Evolutionary conservation across 345 rosid genomes (phyloP).

Genomic region (Erodium maritimum): DNA sequence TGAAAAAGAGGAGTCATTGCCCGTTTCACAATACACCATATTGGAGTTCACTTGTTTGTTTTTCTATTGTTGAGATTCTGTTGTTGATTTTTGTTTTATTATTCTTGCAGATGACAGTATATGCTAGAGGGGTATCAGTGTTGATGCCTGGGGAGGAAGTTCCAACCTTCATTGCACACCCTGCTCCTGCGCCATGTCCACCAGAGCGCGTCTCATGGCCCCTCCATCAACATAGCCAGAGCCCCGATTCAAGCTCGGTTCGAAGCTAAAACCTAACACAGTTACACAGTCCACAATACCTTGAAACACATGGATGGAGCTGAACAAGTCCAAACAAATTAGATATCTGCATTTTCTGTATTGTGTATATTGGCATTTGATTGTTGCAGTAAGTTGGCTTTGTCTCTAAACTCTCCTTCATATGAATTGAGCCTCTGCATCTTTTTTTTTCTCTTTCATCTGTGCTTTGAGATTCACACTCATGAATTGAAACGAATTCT

Average conservation of each 20-base stretch:
- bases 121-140: slow-evolving; percentile 53
- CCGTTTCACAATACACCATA: not conserved
- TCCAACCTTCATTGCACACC: slow-evolving; percentile 67
- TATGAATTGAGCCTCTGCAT: not conserved
- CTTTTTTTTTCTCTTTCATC: not conserved
- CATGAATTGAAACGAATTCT: not conserved
- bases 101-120: slow-evolving; percentile 34
- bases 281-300: too few species aligned
- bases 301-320: not conserved
- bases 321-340: not conserved
- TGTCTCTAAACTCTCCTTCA: not conserved
- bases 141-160: slow-evolving; percentile 68
- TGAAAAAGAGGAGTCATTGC: not conserved
- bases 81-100: not conserved
- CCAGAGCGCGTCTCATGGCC: slow-evolving; percentile 26
- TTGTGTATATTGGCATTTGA: not conserved
- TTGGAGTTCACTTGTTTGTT: not conserved
- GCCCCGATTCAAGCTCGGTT: slow-evolving; percentile 5
- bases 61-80: not conserved
- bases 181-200: slow-evolving; percentile 38
- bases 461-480: not conserved
- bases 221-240: slow-evolving; percentile 20
- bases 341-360: not conserved
- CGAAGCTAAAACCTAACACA: slow-evolving; percentile 10
- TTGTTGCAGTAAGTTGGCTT: not conserved